These are phyloP conservation scores for Apophysomyces sp. DNA, from an alignment of 371 early-diverging fungal species.

Conservation along the genomic window DNA sequence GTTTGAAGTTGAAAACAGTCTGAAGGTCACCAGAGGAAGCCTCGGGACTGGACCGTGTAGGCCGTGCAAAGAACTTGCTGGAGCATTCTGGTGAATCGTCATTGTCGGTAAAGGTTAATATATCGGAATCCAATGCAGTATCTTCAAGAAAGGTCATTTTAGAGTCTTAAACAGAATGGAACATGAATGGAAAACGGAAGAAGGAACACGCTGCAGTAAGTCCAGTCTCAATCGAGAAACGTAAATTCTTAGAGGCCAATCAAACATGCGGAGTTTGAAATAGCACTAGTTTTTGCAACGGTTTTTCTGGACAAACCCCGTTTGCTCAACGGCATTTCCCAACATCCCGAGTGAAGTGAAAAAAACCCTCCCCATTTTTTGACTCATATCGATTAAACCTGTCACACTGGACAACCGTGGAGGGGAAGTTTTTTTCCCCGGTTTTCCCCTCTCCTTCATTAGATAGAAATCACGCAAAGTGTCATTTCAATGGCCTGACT, in stretches of 20 bases:
- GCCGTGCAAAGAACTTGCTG: not conserved
- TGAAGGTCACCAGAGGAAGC: not conserved
- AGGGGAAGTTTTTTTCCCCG: no score
- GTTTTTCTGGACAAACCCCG: no score
- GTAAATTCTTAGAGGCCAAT: not conserved
- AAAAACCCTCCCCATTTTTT: no score
- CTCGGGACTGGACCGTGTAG: not conserved
- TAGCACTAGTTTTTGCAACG: not conserved
- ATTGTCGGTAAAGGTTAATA: not conserved
- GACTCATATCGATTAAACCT: no score
- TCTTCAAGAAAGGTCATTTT: not conserved
- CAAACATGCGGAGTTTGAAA: not conserved
- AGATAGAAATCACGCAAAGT: no score
- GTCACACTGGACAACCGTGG: no score
- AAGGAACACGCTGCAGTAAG: constrained; percentile 1
- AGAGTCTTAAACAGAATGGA: not conserved
- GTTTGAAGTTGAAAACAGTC: not conserved
- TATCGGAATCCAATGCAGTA: not conserved
- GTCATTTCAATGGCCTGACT: no score
- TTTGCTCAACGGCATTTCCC: no score
- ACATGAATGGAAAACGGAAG: not conserved
- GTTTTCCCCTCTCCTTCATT: no score
- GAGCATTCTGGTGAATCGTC: not conserved
- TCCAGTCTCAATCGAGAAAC: not conserved
- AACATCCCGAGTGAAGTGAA: no score